Evolutionary conservation across 2,329 filamentous ascomycete genomes (phyloP).

Genomic region (Penicillium glabrum): DNA sequence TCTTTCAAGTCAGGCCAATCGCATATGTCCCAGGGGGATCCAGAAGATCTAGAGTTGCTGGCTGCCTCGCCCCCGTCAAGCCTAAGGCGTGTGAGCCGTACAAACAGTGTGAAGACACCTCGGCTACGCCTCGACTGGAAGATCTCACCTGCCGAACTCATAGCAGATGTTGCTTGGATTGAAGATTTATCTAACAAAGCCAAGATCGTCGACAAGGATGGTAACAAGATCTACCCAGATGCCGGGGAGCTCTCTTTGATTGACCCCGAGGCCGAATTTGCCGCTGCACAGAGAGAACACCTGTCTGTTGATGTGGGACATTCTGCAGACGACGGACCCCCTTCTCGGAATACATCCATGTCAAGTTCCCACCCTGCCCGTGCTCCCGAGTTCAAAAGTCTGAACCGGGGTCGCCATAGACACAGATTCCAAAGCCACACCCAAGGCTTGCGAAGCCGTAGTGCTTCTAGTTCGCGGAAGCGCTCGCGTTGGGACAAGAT

Average conservation of each 20-base stretch:
- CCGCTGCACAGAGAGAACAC: constrained; percentile 15
- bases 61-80: constrained; percentile 39
- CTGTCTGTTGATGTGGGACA: constrained; percentile 19
- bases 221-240: constrained; percentile 63
- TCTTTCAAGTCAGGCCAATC: constrained; percentile 33
- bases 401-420: constrained; percentile 57
- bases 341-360: constrained; percentile 31
- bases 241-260: constrained; percentile 22
- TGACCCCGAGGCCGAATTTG: constrained; percentile 10
- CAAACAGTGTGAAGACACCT: constrained; percentile 58
- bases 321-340: constrained; percentile 16
- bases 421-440: constrained; percentile 61
- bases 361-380: constrained; percentile 41
- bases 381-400: constrained; percentile 48
- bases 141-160: constrained; percentile 76
- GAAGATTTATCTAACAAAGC: constrained; percentile 78
- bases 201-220: constrained; percentile 76
- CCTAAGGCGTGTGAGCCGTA: constrained; percentile 43
- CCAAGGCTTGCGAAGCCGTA: constrained; percentile 57
- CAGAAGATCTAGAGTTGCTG: constrained; percentile 25
- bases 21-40: constrained; percentile 15
- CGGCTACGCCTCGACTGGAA: constrained; percentile 83
- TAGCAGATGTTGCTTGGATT: constrained; percentile 89
- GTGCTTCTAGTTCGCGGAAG: constrained; percentile 48
- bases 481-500: constrained; percentile 56